A percentile compares a stretch with the other conserved stretches of the same genome.
phyloP scores from a whole-genome alignment of 208 protist species.

The Blastocrithidia nonstop region DNA sequence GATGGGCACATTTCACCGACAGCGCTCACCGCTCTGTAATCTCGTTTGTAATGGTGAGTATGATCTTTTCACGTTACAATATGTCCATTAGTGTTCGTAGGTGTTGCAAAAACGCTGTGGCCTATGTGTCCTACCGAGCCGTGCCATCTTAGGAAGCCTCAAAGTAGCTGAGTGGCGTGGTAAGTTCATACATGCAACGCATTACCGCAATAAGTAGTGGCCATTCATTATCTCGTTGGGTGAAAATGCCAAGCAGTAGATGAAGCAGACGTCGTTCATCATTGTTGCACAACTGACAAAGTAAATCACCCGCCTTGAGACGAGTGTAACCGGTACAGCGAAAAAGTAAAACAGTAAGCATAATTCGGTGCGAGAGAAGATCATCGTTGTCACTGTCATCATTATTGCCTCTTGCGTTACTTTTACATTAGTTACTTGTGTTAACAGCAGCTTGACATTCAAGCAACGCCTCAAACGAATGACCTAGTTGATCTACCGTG shows the following conservation, averaged over 20 bases:
- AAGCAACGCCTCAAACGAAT: conserved; percentile 63
- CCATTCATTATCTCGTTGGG: conserved; percentile 31
- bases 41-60: too few species aligned
- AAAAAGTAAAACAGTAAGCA: conserved; percentile 65
- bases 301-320: conserved; percentile 41
- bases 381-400: neutral
- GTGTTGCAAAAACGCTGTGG: too few species aligned
- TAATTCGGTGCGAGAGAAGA: conserved; percentile 28
- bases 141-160: conserved; percentile 13
- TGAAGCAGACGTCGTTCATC: conserved; percentile 27
- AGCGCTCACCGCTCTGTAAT: too few species aligned
- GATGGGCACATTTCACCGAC: too few species aligned
- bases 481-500: conserved; percentile 46
- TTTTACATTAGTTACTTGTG: conserved; percentile 6
- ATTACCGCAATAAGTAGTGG: conserved; percentile 50
- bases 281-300: conserved; percentile 49
- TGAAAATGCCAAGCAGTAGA: conserved; percentile 18
- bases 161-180: conserved; percentile 66
- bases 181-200: conserved; percentile 69
- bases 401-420: neutral
- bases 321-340: conserved; percentile 63
- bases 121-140: too few species aligned
- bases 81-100: too few species aligned
- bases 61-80: too few species aligned
- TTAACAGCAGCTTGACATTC: too few species aligned